Evolutionary conservation across 2,329 filamentous ascomycete species (phyloP), one percentile per base, ranked within the genome.

Genomic region (Basipetospora sp.): DNA sequence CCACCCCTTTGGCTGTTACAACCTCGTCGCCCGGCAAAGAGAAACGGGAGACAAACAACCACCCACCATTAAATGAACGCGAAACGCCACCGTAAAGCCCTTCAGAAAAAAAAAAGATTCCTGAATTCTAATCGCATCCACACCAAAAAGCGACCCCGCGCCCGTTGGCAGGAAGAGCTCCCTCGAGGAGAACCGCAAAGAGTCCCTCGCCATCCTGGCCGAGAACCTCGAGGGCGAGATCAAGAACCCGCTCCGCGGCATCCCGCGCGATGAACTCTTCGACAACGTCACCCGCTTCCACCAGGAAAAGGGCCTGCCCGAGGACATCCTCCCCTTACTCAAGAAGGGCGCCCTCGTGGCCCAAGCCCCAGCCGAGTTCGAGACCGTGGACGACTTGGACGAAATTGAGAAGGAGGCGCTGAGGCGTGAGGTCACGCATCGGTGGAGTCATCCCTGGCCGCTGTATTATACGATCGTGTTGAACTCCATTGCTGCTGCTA

Each of bases 231-330:
- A 50, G 37, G 52, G 49, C 35, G 54, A 57, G 29, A 53, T 55
- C 28, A 47, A 47, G 19, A 77, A 77, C 29, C 57, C 56, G 0
- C 51, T 79, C 3, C 63, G 58, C 2, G 67, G 63, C 0, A 60
- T 77, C 6, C 59, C 66, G 2, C 60, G 63, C 19, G 58, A 67
- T 1, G 53, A 65, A 37, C 62, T 79, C 11, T 51, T 77, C 28
- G 51, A 55, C 15, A 60, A 72, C 42, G 73, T 77, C 2, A 60
- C 69, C 31, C 49, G 55, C 0, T 78, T 76, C 49, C 70, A 67
- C 31, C 43, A 50, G 3, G 52, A 64, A n/a, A 61, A 64, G 35
- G 60, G 59, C 8, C 53, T 74, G 3, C 51, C 52, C 2, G 57
- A 58, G 26, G 59, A 68, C 16, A 55, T 67, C 15, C 48, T 67